Conservation (phyloP, 345 rosid species). For the Salix caprea region DNA sequence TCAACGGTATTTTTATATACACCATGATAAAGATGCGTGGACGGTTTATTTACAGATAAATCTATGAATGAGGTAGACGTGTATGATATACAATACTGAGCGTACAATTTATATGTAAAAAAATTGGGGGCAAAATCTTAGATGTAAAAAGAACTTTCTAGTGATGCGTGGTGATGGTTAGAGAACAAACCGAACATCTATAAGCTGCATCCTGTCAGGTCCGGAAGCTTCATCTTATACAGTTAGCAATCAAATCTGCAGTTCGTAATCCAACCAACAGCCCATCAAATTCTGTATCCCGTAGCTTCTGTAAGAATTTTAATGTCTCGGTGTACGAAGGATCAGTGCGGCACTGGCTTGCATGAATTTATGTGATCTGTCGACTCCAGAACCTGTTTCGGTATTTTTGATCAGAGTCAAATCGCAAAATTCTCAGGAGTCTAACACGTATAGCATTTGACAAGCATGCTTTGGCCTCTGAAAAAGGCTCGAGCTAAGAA, state of each 20-base stretch:
- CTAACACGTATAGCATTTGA: neutral
- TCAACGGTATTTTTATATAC: slow-evolving; percentile 1
- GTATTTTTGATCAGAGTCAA: neutral
- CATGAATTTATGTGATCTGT: slow-evolving; percentile 97
- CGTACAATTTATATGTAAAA: neutral
- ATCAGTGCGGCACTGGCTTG: slow-evolving; percentile 77
- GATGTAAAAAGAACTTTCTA: neutral
- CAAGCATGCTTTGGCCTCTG: neutral
- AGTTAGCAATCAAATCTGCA: neutral
- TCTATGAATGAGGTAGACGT: neutral
- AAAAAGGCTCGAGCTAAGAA: neutral
- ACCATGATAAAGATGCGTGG: slow-evolving; percentile 3
- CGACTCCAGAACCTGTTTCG: slow-evolving; percentile 78
- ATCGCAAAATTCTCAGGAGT: neutral
- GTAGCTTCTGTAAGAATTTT: slow-evolving; percentile 43
- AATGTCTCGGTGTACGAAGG: slow-evolving; percentile 75
- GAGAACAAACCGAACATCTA: neutral
- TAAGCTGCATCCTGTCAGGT: neutral
- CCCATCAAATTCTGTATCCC: neutral
- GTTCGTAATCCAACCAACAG: neutral
- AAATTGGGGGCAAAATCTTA: neutral
- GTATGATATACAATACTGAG: neutral
- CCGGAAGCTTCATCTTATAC: neutral
- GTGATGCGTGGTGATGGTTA: neutral
- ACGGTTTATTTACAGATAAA: neutral